A percentile compares a stretch with the other conserved stretches of the same genome.
These are phyloP conservation scores for Syzygium aromaticum DNA, from an alignment of 345 rosid species.

Conservation along the genomic window DNA sequence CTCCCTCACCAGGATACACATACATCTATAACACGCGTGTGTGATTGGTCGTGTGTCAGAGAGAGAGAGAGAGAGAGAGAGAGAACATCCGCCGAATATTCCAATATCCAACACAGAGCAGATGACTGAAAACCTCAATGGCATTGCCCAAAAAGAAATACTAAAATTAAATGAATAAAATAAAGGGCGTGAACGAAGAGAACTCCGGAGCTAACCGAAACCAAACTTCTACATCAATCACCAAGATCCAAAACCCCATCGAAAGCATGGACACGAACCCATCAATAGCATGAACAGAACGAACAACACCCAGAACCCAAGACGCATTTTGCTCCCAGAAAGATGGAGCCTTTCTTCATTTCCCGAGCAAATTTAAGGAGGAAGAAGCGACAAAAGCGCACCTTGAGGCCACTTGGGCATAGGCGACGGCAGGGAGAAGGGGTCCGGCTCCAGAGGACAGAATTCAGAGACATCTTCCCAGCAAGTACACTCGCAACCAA, in stretches of 20 bases:
- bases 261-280: not conserved
- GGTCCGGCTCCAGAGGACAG: conserved; percentile 1
- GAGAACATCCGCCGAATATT: not conserved
- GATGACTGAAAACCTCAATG: not conserved
- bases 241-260: not conserved
- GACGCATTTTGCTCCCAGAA: not conserved
- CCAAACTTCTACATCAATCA: not conserved
- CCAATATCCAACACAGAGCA: not conserved
- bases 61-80: not conserved
- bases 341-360: not conserved
- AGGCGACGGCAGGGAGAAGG: conserved; percentile 11
- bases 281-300: not conserved
- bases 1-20: not conserved
- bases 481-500: conserved; percentile 5
- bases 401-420: conserved; percentile 10
- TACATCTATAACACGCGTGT: not conserved
- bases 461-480: conserved; percentile 2
- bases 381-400: not conserved
- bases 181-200: not conserved
- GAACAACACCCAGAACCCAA: not conserved
- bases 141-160: not conserved
- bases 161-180: not conserved
- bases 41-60: not conserved
- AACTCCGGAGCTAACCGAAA: not conserved
- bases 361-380: not conserved